Evolutionary conservation across 768 basidiomycete species (phyloP).

Genomic region (Suillus occidentalis): DNA sequence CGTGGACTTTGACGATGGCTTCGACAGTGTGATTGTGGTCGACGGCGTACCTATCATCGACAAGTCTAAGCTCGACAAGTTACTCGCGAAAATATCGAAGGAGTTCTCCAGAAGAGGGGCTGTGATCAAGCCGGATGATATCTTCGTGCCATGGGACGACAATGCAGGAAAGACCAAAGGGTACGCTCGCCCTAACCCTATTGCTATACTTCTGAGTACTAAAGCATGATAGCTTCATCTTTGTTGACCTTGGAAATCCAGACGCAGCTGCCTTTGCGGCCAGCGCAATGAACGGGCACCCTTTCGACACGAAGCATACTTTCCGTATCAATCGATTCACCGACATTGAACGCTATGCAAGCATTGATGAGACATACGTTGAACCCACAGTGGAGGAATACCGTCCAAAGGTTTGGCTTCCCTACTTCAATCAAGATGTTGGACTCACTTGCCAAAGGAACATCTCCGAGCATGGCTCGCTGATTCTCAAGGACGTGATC

Average conservation of each 20-base stretch:
- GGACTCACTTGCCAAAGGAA: conserved; percentile 53
- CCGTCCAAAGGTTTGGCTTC: conserved; percentile 56
- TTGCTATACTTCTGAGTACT: not conserved
- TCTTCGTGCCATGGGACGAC: conserved; percentile 89
- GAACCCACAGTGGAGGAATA: conserved; percentile 78
- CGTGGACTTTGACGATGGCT: conserved; percentile 78
- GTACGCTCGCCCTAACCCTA: conserved; percentile 42
- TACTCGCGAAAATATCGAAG: conserved; percentile 78
- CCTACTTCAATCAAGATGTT: not conserved
- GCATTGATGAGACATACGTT: conserved; percentile 73
- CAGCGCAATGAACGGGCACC: conserved; percentile 67
- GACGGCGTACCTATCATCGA: conserved; percentile 93
- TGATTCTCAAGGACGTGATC: conserved; percentile 90
- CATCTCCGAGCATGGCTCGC: conserved; percentile 95
- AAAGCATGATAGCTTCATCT: conserved; percentile 60
- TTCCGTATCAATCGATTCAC: conserved; percentile 86
- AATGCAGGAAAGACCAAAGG: conserved; percentile 86
- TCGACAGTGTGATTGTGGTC: conserved; percentile 90
- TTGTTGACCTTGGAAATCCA: conserved; percentile 72
- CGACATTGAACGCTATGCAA: conserved; percentile 82
- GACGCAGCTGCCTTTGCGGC: conserved; percentile 74
- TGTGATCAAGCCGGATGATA: conserved; percentile 70
- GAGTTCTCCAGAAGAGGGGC: conserved; percentile 83
- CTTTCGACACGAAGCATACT: conserved; percentile 85
- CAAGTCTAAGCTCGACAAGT: conserved; percentile 76